Conservation (phyloP, 257 asterid genomes). For the Solanum arcanum region DNA sequence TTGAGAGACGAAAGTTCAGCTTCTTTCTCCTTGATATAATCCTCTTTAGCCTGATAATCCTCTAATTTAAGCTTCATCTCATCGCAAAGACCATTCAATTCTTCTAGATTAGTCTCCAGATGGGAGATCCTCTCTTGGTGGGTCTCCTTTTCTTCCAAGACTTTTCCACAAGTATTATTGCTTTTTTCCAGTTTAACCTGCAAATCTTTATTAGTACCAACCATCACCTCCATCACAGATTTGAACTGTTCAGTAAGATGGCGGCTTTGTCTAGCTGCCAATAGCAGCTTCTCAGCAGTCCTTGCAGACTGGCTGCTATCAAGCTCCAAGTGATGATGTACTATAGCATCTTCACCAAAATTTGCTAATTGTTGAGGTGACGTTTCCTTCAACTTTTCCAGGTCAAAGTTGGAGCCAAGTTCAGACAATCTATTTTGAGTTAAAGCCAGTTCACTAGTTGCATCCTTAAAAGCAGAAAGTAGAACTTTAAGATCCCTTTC, state of each 20-base stretch:
- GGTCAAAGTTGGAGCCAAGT: conserved; percentile 25
- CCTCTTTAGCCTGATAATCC: conserved; percentile 35
- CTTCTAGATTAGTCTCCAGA: conserved; percentile 55
- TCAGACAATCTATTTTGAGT: conserved; percentile 26
- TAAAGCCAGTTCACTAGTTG: conserved; percentile 40
- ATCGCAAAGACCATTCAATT: conserved; percentile 23
- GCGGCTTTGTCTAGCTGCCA: conserved; percentile 40
- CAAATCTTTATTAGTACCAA: conserved; percentile 23
- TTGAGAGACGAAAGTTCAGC: conserved; percentile 32
- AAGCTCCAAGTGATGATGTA: conserved; percentile 11
- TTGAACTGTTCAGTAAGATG: conserved; percentile 33
- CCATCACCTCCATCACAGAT: conserved; percentile 24
- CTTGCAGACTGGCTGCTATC: conserved; percentile 25
- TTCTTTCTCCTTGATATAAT: conserved; percentile 37
- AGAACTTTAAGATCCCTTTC: conserved; percentile 44
- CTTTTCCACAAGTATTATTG: conserved; percentile 26
- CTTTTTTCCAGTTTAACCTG: conserved; percentile 43
- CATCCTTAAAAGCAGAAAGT: conserved; percentile 59
- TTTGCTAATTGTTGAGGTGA: conserved; percentile 15
- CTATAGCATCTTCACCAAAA: conserved; percentile 17
- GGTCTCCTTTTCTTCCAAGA: conserved; percentile 48
- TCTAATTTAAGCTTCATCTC: conserved; percentile 39
- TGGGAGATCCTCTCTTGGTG: conserved; percentile 34
- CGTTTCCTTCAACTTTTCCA: conserved; percentile 25
- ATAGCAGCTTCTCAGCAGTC: conserved; percentile 51